Evolutionary conservation across 2,329 filamentous ascomycete species (phyloP), one percentile per base, ranked within the genome.

Genomic region (Colletotrichum destructivum): DNA sequence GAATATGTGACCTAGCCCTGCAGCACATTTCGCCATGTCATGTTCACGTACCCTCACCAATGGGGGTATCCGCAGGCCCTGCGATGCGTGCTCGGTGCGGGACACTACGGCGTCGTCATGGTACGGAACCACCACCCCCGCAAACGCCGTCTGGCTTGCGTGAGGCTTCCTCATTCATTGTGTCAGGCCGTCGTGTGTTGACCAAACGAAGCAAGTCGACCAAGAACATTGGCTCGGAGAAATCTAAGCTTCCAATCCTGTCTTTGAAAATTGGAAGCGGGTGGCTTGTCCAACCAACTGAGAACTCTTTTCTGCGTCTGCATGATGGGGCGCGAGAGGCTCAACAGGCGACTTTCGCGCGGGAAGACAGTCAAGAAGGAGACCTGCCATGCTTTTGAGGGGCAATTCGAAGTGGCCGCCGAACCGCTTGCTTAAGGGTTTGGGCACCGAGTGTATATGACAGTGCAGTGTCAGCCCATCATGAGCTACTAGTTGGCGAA

Each of bases 71-170:
- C 31, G 16, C 26, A 44, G 8, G 18, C n/a, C 52, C 31, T 47
- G 15, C 42, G 26, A 60, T 40, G 54, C 18, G 21, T 18, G 26
- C 13, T 40, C 15, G 38, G 31, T 56, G 47, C 42, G 51, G 51
- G 51, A 62, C 64, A 62, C 21, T 42, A 9, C 42, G 23, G 31
- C 42, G 49, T 38, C 4, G 42, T 51, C 42, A 52, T 38, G 67
- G 4, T 26, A 46, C 35, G 35, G n/a, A 44, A 46, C 18, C 46
- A 51, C 40, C 59, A 51, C 9, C 6, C 46, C 23, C 23, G 23
- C 56, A 52, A 62, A 46, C 31, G 35, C 52, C 23, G 44, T 23
- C 38, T 23, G 66, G 65, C 66, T 44, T 59, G 21, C 42, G 21
- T 12, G 16, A 15, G 15, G 15, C 18, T 21, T 51, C 21, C 49